A percentile compares a stretch with the other conserved stretches of the same genome.
phyloP scores from a whole-genome alignment of 1,139 yeast genomes.

The Trichomonascaceae sp. region DNA sequence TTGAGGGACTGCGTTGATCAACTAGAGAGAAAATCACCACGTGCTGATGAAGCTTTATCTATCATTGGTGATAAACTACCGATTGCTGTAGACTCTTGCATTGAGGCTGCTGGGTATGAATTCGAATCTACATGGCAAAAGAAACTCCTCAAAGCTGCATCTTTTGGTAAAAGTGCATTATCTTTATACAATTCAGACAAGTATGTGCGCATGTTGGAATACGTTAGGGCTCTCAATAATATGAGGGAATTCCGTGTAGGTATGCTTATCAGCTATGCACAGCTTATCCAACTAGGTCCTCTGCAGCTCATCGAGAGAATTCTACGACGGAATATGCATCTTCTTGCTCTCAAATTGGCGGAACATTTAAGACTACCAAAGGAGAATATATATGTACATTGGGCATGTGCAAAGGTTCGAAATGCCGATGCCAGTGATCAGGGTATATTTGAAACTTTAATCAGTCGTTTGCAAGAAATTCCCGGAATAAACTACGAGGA shows the following conservation, averaged over 20 bases:
- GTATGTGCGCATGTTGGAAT: constrained; percentile 56
- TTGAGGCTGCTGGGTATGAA: constrained; percentile 72
- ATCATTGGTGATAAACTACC: constrained; percentile 46
- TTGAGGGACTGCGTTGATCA: constrained; percentile 77
- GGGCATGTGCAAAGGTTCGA: constrained; percentile 76
- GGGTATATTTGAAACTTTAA: constrained; percentile 47
- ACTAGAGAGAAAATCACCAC: constrained; percentile 62
- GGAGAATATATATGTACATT: constrained; percentile 58
- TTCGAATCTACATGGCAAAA: constrained; percentile 77
- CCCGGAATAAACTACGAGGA: constrained; percentile 51
- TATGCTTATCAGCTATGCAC: constrained; percentile 54
- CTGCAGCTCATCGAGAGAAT: constrained; percentile 53
- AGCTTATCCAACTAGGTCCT: constrained; percentile 37
- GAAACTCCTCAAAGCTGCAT: constrained; percentile 68
- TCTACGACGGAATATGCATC: constrained; percentile 54
- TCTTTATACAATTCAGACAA: constrained; percentile 51
- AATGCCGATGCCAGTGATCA: constrained; percentile 53
- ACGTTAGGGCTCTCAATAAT: constrained; percentile 63
- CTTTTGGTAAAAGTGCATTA: constrained; percentile 74
- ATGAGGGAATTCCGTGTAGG: constrained; percentile 62
- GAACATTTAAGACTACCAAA: constrained; percentile 47
- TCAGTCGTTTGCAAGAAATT: constrained; percentile 38
- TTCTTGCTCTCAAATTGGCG: constrained; percentile 57
- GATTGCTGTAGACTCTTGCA: constrained; percentile 64
- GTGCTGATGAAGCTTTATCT: constrained; percentile 73